Base-by-base conservation (phyloP, 148 eudicot genomes). In the Rheum nobile region DNA sequence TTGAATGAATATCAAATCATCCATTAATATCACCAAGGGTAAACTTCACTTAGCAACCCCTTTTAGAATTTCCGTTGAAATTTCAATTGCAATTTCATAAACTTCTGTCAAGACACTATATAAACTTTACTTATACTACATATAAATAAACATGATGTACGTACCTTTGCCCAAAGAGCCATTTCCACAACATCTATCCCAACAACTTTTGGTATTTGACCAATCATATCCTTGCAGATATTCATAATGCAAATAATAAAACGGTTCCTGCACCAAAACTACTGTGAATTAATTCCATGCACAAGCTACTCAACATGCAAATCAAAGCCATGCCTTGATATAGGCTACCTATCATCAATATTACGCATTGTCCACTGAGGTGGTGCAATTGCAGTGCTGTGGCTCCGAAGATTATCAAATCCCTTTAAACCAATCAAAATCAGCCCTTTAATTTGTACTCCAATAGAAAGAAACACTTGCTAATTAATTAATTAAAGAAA, bases 81-180 rank as follows among this genome's bases (percentile, higher is more conserved):
- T n/a, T n/a, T n/a, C 41, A 38, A 38, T 38, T 38, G 41, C 8
- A 38, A 38, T 38, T 38, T 38, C 41, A 38, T 5, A 38, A 46
- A 16, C 14, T 46, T 46, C 52, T 1, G n/a, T 46, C 3, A 46
- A 4, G 14, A 46, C 4, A 46, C 52, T 46, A 46, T 46, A 13
- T 46, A 50, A 50, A 24, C 24, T 50, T 22, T n/a, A 50, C 24
- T 19, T 22, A 21, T 50, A 50, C n/a, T n/a, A n/a, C n/a, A n/a
- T n/a, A n/a, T n/a, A n/a, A n/a, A n/a, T n/a, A n/a, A n/a, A n/a
- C n/a, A n/a, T n/a, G n/a, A n/a, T n/a, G n/a, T n/a, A n/a, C 37
- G 67, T 75, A 95, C 98, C 97, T 95, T 95, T 21, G 98, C 98
- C 98, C 98, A 95, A 67, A 95, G 97, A 83, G 98, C 98, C 98